Evolutionary conservation across 2,329 filamentous ascomycete species (phyloP).

Genomic region (Myriosclerotinia curreyana): DNA sequence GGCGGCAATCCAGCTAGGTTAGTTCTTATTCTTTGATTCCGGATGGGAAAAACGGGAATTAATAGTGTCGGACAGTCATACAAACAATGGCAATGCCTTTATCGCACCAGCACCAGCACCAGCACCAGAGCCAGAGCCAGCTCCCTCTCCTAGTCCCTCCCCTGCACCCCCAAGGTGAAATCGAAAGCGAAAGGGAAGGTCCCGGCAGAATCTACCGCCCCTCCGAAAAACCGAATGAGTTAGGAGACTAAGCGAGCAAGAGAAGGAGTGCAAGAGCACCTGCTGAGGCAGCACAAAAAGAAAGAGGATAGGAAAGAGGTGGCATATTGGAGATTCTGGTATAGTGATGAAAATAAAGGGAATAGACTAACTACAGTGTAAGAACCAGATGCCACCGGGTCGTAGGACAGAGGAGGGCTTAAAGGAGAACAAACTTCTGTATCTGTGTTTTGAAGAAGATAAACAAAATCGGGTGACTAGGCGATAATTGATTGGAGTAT

Average conservation of each 20-base stretch:
- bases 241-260: not conserved
- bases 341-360: not conserved
- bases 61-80: too few species aligned
- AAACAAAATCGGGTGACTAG: not conserved
- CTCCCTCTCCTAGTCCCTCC: too few species aligned
- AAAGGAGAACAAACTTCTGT: not conserved
- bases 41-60: not conserved
- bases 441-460: not conserved
- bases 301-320: not conserved
- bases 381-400: not conserved
- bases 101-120: not conserved
- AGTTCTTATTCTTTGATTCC: not conserved
- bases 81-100: too few species aligned
- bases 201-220: not conserved
- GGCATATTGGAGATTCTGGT: not conserved
- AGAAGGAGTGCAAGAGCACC: not conserved
- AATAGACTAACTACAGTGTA: not conserved
- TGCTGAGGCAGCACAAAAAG: not conserved
- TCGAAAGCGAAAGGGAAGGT: not conserved
- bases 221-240: not conserved
- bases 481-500: not conserved
- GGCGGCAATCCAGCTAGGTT: too few species aligned
- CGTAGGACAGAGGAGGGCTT: too few species aligned
- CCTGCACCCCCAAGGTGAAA: not conserved
- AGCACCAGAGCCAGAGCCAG: not conserved